Evolutionary conservation across 163 green algal species (phyloP), one percentile per base, ranked within the genome.

Genomic region (Volvox carteri): DNA sequence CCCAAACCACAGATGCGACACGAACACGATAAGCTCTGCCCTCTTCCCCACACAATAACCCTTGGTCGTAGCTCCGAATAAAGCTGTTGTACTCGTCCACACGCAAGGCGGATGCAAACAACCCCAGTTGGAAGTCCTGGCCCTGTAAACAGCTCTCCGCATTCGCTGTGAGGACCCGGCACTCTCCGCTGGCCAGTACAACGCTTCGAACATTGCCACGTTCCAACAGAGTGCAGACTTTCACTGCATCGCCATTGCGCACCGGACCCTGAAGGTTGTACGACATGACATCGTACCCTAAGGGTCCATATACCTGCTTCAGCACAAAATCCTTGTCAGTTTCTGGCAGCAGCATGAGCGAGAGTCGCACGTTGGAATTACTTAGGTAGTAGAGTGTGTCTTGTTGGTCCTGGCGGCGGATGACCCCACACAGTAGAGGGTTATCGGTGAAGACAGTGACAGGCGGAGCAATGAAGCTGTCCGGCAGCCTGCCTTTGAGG

Each of bases 71-170:
- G 6, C 8, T 5, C 9, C 62, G 18, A 6, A 73, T 73, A 16
- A 73, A 73, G 5, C 62, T 41, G 62, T 73, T 73, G 62, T 73
- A 73, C 62, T 73, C 62, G 41, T 73, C 62, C 28, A 73, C n/a
- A 23, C 62, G 62, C 30, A 73, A 16, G 19, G 62, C 14, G 21
- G 62, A n/a, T 6, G 62, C 62, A 16, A 73, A 73, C 14, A 73
- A 23, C 14, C 62, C 28, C 30, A 73, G 28, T 30, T 73, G n/a
- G 62, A 73, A 41, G 62, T 7, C n/a, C 42, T n/a, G 28, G 9
- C 5, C 9, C n/a, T 44, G 62, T 16, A 73, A 41, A 30, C 62
- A 73, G 30, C 42, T 58, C 30, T 5, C 19, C 9, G 9, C 58
- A 68, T 23, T 68, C 5, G 18, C 9, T 18, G 9, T 5, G 6